These are phyloP conservation scores for Globisporangium barbulae DNA, from an alignment of 352 stramenopile genomes.

Conservation along the genomic window DNA sequence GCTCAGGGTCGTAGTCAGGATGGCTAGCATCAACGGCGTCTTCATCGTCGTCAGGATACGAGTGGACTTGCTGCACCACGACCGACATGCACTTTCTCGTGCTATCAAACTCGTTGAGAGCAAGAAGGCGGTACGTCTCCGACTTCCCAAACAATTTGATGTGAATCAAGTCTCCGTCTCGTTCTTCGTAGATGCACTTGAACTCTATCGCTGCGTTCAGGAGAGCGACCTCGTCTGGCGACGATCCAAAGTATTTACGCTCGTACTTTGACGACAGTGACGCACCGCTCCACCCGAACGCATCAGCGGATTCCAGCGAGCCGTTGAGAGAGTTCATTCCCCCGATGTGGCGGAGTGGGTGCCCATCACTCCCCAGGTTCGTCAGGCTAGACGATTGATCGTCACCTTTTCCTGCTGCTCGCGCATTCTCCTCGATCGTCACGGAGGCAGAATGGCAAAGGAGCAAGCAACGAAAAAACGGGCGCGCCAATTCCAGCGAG, in stretches of 20 bases:
- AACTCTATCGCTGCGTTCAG: constrained; percentile 80
- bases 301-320: constrained; percentile 13
- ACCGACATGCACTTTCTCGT: constrained; percentile 87
- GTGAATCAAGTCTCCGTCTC: constrained; percentile 68
- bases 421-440: constrained; percentile 38
- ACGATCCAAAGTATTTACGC: constrained; percentile 72
- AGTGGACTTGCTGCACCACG: constrained; percentile 52
- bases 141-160: constrained; percentile 75
- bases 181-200: constrained; percentile 75
- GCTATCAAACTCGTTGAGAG: constrained; percentile 86
- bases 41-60: constrained; percentile 9
- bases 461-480: constrained; percentile 79
- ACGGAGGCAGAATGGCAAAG: constrained; percentile 80
- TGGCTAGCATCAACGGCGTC: background rate
- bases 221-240: constrained; percentile 78
- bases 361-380: constrained; percentile 8
- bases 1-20: background rate
- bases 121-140: constrained; percentile 73
- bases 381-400: constrained; percentile 9
- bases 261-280: constrained; percentile 33
- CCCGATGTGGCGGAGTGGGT: constrained; percentile 17
- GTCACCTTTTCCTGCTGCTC: background rate
- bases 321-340: constrained; percentile 25
- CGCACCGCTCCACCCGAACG: constrained; percentile 14
- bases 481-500: constrained; percentile 53